phyloP scores from a whole-genome alignment of 1,284 basidiomycete genomes.

The Cystobasidium pallidum region DNA sequence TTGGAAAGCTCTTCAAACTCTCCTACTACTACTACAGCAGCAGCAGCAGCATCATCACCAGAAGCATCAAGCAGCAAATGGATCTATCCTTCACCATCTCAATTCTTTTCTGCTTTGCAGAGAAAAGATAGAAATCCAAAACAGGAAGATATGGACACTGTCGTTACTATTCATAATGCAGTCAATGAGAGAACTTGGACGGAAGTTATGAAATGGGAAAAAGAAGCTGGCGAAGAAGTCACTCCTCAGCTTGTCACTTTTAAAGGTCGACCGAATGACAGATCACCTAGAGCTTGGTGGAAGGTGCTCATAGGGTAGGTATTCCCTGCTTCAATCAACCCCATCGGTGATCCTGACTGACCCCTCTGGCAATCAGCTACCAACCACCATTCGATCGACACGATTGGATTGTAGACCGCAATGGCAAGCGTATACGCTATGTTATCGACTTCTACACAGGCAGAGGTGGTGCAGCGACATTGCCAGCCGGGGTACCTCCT shows the following conservation, averaged over 20 bases:
- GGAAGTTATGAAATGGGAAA: slow-evolving; percentile 90
- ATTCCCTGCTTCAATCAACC: too few relatives aligned
- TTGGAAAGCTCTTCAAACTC: slow-evolving; percentile 9
- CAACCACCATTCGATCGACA: slow-evolving; percentile 93
- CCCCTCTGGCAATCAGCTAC: slow-evolving; percentile 65
- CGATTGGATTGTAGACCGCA: slow-evolving; percentile 94
- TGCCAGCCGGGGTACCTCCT: slow-evolving; percentile 55
- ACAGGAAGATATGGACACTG: slow-evolving; percentile 84
- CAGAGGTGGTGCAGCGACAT: slow-evolving; percentile 58
- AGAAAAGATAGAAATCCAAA: slow-evolving; percentile 82
- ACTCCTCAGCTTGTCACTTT: slow-evolving; percentile 76
- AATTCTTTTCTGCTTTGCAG: slow-evolving; percentile 94
- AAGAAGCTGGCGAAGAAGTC: slow-evolving; percentile 58
- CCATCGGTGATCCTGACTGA: too few relatives aligned
- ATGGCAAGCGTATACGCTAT: slow-evolving; percentile 84
- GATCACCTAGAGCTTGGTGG: slow-evolving; percentile 78
- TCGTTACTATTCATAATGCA: slow-evolving; percentile 98
- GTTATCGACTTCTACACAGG: slow-evolving; percentile 99
- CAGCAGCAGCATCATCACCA: slow-evolving; percentile 46
- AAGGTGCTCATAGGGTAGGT: slow-evolving; percentile 83
- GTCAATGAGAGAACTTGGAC: slow-evolving; percentile 97
- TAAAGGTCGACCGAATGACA: slow-evolving; percentile 73
- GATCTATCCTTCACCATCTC: slow-evolving; percentile 97
- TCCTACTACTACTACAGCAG: too few relatives aligned
- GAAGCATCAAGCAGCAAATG: slow-evolving; percentile 65